phyloP scores from a whole-genome alignment of 2,329 filamentous ascomycete species.

The Monilinia polystroma region DNA sequence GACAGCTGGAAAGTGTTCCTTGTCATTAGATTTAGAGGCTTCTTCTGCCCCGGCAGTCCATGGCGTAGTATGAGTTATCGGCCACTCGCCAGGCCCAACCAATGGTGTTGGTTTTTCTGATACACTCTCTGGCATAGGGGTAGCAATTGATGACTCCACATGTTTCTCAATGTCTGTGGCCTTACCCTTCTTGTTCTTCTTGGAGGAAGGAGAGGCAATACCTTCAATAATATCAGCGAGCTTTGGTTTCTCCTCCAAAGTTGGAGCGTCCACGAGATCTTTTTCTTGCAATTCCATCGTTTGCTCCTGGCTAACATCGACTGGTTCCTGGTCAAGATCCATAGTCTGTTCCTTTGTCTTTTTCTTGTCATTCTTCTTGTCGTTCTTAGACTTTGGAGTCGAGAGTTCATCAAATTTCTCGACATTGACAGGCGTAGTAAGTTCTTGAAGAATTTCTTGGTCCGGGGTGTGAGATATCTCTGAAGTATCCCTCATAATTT shows the following conservation, averaged over 20 bases:
- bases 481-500: neutral
- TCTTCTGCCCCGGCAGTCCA: slow-evolving; percentile 21
- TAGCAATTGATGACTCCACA: slow-evolving; percentile 18
- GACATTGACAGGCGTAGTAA: slow-evolving; percentile 9
- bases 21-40: neutral
- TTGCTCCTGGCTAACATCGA: slow-evolving; percentile 4
- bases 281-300: neutral
- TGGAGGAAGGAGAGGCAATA: neutral
- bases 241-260: neutral
- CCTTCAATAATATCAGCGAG: neutral
- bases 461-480: neutral
- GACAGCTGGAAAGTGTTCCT: slow-evolving; percentile 28
- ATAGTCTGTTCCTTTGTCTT: slow-evolving; percentile 24
- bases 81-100: slow-evolving; percentile 26
- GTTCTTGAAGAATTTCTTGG: slow-evolving; percentile 19
- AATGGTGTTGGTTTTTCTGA: slow-evolving; percentile 30
- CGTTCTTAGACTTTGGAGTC: slow-evolving; percentile 27
- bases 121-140: slow-evolving; percentile 21
- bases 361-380: slow-evolving; percentile 33
- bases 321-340: slow-evolving; percentile 3
- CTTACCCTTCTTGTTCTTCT: neutral
- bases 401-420: slow-evolving; percentile 12
- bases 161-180: neutral
- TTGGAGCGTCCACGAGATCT: neutral
- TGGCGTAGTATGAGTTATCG: slow-evolving; percentile 30